Base-by-base conservation (phyloP, 768 basidiomycete genomes). In the Pholiota conissans region DNA sequence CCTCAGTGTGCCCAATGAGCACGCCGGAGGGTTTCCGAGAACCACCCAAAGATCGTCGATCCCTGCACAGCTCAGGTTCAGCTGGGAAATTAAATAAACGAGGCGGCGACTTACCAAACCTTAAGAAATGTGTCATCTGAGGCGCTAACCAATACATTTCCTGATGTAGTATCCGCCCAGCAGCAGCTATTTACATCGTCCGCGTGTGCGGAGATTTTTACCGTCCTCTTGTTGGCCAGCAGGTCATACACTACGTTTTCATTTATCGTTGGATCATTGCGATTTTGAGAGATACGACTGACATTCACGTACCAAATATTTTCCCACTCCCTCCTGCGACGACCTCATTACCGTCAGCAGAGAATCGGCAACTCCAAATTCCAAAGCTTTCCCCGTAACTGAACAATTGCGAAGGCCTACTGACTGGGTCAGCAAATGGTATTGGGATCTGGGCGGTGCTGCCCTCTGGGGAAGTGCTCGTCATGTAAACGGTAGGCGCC, bases 101-200 rank as follows among this genome's bases (percentile, higher is more conserved):
- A 80, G 24, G 18, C 9, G 65, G 79, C 57, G 46, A 20, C 63
- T 52, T 72, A 94, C 97, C 97, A 99, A 58, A 98, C 87, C 82
- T 98, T 98, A 59, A 98, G 75, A 71, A 89, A 95, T 0, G 85
- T 87, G 68, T 99, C 97, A 66, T 99, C 97, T 0, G 94, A 95
- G 0, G 92, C 97, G 63, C 93, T 96, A 49, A 98, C 86, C 26
- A 99, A 83, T 18, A 99, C 85, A 69, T 99, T 98, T 10, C 94
- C 94, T 11, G 93, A 95, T 2, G 84, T 83, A 10, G 87, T 87
- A 67, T 98, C 95, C 0, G 97, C 97, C 88, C 95, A 99, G 68
- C 91, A 94, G 73, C 95, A 86, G 67, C 93, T 92, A 65, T 99
- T 99, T 39, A 98, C 90, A 69, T 99, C 97, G 68, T 93, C 89